These are phyloP conservation scores for Tricharina praecox DNA, from an alignment of 495 filamentous ascomycete species.

Conservation along the genomic window DNA sequence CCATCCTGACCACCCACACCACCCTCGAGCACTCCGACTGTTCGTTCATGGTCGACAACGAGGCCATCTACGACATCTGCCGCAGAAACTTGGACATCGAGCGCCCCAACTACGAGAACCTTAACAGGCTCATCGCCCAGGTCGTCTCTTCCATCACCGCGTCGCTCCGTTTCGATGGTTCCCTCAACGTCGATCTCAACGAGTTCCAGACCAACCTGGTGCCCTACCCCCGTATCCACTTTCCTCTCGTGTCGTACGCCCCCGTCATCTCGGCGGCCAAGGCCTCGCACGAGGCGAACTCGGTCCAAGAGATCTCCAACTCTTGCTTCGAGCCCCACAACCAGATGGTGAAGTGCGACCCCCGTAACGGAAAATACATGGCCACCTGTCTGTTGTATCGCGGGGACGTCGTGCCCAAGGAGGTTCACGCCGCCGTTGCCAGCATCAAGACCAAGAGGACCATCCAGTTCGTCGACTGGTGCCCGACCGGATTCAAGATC, in stretches of 20 bases:
- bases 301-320: slow-evolving; percentile 46
- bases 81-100: slow-evolving; percentile 75
- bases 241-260: slow-evolving; percentile 76
- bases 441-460: slow-evolving; percentile 70
- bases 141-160: slow-evolving; percentile 85
- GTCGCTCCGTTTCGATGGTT: slow-evolving; percentile 76
- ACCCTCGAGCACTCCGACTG: slow-evolving; percentile 89
- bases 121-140: slow-evolving; percentile 82
- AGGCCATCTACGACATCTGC: slow-evolving; percentile 87
- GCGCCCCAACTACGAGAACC: slow-evolving; percentile 68
- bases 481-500: slow-evolving; percentile 89
- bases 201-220: slow-evolving; percentile 94
- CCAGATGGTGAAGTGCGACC: slow-evolving; percentile 91
- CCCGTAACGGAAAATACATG: slow-evolving; percentile 89
- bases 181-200: slow-evolving; percentile 80
- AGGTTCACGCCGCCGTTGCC: slow-evolving; percentile 64
- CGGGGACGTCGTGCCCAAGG: slow-evolving; percentile 72
- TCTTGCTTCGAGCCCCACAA: slow-evolving; percentile 81
- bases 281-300: slow-evolving; percentile 68
- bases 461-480: slow-evolving; percentile 90
- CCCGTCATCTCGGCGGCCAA: slow-evolving; percentile 68
- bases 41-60: slow-evolving; percentile 84
- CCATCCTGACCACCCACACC: slow-evolving; percentile 78
- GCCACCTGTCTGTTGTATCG: slow-evolving; percentile 79
- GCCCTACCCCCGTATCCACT: slow-evolving; percentile 81